These are phyloP conservation scores for Corymbia maculata DNA, from an alignment of 345 rosid genomes.

Conservation along the genomic window DNA sequence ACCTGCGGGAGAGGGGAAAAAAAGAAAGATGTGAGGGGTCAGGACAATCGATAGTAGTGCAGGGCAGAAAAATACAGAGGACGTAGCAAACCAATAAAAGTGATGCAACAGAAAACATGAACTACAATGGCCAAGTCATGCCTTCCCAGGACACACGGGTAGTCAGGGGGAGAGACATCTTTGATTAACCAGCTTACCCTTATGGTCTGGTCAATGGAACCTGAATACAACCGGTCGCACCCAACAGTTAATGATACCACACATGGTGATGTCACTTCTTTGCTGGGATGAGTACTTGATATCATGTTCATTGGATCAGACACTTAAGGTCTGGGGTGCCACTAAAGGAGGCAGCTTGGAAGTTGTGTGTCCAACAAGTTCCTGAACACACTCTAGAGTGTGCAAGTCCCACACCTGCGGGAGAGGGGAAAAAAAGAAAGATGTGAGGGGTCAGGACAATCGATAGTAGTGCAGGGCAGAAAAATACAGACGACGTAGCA, in stretches of 20 bases:
- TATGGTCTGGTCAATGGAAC: conserved; percentile 39
- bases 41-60: background rate
- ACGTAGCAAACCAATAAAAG: background rate
- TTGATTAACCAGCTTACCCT: conserved; percentile 15
- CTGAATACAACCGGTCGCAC: conserved; percentile 22
- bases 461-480: background rate
- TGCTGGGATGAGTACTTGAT: too few species aligned
- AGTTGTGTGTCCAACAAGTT: background rate
- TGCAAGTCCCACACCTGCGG: conserved; percentile 45
- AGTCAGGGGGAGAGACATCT: background rate
- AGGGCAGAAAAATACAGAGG: too few species aligned
- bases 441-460: background rate
- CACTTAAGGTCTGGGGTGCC: too few species aligned
- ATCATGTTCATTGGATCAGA: too few species aligned
- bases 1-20: conserved; percentile 13
- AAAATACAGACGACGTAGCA: background rate
- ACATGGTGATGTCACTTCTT: too few species aligned
- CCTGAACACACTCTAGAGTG: background rate
- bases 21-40: background rate
- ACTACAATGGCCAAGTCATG: background rate
- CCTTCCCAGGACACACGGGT: background rate
- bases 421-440: background rate
- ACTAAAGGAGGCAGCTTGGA: too few species aligned
- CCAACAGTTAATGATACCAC: conserved; percentile 30
- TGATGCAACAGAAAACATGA: background rate